Percentiles rank a stretch among this genome's conserved stretches.
Conservation (phyloP, 2,329 filamentous ascomycete genomes). For the Byssoonygena ceratinophila region DNA sequence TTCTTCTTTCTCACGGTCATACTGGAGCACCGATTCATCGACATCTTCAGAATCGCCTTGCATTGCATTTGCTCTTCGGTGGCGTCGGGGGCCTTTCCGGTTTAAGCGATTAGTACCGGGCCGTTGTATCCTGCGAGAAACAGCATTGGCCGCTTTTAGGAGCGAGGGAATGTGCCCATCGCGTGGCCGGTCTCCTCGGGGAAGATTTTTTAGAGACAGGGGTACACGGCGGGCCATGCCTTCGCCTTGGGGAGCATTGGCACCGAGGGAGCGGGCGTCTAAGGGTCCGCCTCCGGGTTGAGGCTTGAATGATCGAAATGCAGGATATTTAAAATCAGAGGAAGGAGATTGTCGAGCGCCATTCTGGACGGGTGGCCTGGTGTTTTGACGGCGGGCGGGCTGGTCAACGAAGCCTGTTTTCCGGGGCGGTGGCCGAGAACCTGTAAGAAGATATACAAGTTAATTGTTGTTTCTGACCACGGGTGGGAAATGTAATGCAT, state of each 20-base stretch:
- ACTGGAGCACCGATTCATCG: constrained; percentile 23
- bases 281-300: background rate
- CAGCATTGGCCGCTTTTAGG: constrained; percentile 1
- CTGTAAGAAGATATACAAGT: background rate
- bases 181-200: too few species aligned
- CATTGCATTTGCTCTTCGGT: background rate
- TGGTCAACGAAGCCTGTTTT: constrained; percentile 6
- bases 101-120: background rate
- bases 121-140: background rate
- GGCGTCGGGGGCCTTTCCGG: background rate
- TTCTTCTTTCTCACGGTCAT: constrained; percentile 25
- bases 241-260: background rate
- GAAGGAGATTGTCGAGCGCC: background rate
- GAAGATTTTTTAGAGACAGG: constrained; percentile 8
- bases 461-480: background rate
- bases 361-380: background rate
- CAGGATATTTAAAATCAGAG: background rate
- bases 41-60: background rate
- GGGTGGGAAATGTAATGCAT: too few species aligned
- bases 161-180: too few species aligned
- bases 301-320: background rate
- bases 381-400: constrained; percentile 6
- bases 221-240: background rate
- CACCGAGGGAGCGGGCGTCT: constrained; percentile 3
- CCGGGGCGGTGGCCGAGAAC: background rate